Evolutionary conservation across 2,329 filamentous ascomycete species (phyloP).

Genomic region (Exophiala sideris): DNA sequence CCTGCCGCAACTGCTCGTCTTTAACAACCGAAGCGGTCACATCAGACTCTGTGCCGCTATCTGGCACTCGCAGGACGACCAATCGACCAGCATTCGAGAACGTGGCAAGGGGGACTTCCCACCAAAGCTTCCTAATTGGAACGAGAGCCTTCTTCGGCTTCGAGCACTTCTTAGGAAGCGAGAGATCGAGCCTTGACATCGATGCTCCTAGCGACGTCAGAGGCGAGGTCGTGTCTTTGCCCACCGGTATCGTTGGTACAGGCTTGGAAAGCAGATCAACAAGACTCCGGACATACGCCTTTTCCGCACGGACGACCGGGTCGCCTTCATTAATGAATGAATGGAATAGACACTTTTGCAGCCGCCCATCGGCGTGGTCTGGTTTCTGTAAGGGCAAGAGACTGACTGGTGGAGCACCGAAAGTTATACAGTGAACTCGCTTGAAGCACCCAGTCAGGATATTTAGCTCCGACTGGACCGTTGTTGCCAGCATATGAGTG

Average conservation of each 20-base stretch:
- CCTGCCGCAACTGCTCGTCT: conserved; percentile 64
- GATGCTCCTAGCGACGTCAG: conserved; percentile 16
- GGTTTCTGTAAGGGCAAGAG: conserved; percentile 66
- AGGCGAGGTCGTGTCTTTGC: conserved; percentile 4
- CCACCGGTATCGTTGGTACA: conserved; percentile 39
- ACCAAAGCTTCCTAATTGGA: conserved; percentile 39
- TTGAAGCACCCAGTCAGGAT: conserved; percentile 68
- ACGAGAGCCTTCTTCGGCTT: conserved; percentile 24
- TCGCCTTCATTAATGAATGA: conserved; percentile 85
- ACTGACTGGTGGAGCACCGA: conserved; percentile 77
- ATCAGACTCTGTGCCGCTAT: conserved; percentile 48
- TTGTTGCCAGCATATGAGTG: conserved; percentile 68
- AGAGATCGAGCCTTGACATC: conserved; percentile 23
- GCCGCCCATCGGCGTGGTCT: conserved; percentile 34
- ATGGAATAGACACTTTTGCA: conserved; percentile 69
- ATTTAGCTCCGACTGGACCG: conserved; percentile 65
- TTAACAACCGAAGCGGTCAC: conserved; percentile 66
- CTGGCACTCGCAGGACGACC: conserved; percentile 57
- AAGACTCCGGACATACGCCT: conserved; percentile 68
- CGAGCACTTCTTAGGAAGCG: conserved; percentile 17
- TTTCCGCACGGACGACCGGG: conserved; percentile 73
- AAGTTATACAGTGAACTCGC: conserved; percentile 78
- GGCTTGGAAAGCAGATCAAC: conserved; percentile 67
- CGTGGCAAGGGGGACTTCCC: conserved; percentile 64
- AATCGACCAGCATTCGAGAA: conserved; percentile 69